A percentile compares a stretch with the other conserved stretches of the same genome.
These are phyloP conservation scores for Cryptococcus sp. DNA, from an alignment of 1,284 basidiomycete genomes.

Conservation along the genomic window DNA sequence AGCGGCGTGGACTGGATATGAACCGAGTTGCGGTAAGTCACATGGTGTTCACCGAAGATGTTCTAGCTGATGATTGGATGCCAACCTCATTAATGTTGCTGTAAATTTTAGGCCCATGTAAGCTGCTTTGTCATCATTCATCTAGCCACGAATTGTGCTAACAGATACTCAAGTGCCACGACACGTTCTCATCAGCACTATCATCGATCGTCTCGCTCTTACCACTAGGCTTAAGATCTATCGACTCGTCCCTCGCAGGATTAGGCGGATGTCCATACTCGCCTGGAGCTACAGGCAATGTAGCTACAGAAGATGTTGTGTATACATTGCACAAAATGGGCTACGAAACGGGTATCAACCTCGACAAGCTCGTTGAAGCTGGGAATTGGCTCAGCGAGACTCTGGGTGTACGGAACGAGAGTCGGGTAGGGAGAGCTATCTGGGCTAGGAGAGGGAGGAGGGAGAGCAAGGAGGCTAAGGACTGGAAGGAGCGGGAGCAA, in stretches of 20 bases:
- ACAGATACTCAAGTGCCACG: constrained; percentile 67
- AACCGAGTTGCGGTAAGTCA: constrained; percentile 67
- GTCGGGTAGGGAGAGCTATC: constrained; percentile 78
- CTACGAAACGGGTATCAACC: constrained; percentile 68
- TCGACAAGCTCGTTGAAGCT: constrained; percentile 68
- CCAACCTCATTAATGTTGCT: not conserved
- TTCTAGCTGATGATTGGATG: not conserved
- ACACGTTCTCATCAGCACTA: constrained; percentile 80
- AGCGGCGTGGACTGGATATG: constrained; percentile 61
- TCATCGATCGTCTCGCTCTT: constrained; percentile 56
- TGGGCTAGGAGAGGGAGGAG: constrained; percentile 54
- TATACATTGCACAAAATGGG: constrained; percentile 74
- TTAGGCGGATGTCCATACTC: constrained; percentile 95
- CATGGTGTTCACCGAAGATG: not conserved
- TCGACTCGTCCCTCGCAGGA: constrained; percentile 71
- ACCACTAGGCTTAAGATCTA: constrained; percentile 56
- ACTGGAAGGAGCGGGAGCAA: not conserved
- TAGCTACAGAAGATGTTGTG: constrained; percentile 85
- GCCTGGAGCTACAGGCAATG: constrained; percentile 91
- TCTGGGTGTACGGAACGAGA: constrained; percentile 69
- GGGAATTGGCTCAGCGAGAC: constrained; percentile 77
- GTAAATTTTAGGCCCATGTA: constrained; percentile 53
- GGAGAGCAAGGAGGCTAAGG: constrained; percentile 23
- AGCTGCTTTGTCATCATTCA: constrained; percentile 37
- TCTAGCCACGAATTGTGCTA: not conserved